Evolutionary conservation across 805 yeast species (phyloP).

Genomic region (Diddensiella santjacobensis): DNA sequence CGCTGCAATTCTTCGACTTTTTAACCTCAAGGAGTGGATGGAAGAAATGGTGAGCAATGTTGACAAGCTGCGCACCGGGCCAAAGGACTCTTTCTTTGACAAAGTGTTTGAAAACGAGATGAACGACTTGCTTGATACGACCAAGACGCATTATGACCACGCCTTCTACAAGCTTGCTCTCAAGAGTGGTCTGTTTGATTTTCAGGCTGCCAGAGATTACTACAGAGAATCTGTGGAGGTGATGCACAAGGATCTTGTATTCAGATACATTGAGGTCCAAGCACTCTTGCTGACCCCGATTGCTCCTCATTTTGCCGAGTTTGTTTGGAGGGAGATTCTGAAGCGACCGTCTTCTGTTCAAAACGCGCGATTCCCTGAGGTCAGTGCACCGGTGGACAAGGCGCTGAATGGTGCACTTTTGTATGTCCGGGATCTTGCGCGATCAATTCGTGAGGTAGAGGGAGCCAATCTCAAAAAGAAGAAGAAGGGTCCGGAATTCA

Average conservation of each 20-base stretch:
- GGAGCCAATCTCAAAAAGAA: constrained; percentile 83
- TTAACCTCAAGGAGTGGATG: constrained; percentile 91
- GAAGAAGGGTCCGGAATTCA: constrained; percentile 71
- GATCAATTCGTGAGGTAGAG: constrained; percentile 91
- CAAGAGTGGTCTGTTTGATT: constrained; percentile 87
- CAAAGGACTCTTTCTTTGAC: constrained; percentile 67
- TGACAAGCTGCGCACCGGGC: constrained; percentile 53
- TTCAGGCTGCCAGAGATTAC: constrained; percentile 92
- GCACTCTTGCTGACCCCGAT: constrained; percentile 81
- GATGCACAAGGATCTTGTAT: constrained; percentile 81
- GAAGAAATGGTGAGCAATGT: constrained; percentile 62
- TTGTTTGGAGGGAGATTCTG: constrained; percentile 78
- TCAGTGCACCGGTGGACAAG: constrained; percentile 60
- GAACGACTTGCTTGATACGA: constrained; percentile 72
- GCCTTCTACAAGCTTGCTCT: constrained; percentile 86
- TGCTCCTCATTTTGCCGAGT: constrained; percentile 95
- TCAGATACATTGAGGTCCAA: constrained; percentile 82
- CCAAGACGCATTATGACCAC: constrained; percentile 63
- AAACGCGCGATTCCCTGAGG: constrained; percentile 74
- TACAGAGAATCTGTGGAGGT: constrained; percentile 75
- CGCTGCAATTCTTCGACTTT: constrained; percentile 92
- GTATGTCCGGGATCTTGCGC: constrained; percentile 72
- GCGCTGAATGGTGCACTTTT: constrained; percentile 63
- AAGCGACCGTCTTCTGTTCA: constrained; percentile 66
- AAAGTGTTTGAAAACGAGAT: constrained; percentile 89